phyloP scores from a whole-genome alignment of 129 eudicot genomes.

The Tanacetum coccineum region DNA sequence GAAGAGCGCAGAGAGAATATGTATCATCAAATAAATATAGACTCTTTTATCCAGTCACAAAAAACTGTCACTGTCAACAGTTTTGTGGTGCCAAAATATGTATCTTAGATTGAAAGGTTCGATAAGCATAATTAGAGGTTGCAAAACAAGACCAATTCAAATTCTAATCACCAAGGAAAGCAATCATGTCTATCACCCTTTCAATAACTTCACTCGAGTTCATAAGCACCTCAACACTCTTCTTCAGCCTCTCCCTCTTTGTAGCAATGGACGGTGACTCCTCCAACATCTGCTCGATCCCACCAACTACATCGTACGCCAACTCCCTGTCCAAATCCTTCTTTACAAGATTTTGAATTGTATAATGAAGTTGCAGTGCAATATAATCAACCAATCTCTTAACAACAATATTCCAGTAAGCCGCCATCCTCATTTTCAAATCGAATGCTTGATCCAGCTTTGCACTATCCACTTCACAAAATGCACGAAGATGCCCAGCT shows the following conservation, averaged over 20 bases:
- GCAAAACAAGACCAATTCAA: background rate
- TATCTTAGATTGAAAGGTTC: no score
- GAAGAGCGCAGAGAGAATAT: no score
- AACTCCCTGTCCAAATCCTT: constrained; percentile 10
- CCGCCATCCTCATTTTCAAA: constrained; percentile 19
- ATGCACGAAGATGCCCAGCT: background rate
- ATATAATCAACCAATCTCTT: constrained; percentile 19
- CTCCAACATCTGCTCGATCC: constrained; percentile 8
- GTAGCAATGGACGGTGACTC: constrained; percentile 6
- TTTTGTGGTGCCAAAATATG: no score
- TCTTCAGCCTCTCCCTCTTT: constrained; percentile 18
- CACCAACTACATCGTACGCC: constrained; percentile 8
- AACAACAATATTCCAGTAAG: constrained; percentile 22
- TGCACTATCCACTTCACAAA: background rate
- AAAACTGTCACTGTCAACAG: no score
- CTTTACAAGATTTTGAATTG: constrained; percentile 10
- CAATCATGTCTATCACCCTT: background rate
- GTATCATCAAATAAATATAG: no score
- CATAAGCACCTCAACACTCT: constrained; percentile 13
- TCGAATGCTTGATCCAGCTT: constrained; percentile 13
- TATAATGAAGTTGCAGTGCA: constrained; percentile 13
- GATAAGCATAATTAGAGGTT: no score
- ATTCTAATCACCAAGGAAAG: background rate
- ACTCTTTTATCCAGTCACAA: no score
- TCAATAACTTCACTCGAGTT: constrained; percentile 14